Conservation (phyloP, 1,284 basidiomycete species). For the Sanghuangporus weigelae region DNA sequence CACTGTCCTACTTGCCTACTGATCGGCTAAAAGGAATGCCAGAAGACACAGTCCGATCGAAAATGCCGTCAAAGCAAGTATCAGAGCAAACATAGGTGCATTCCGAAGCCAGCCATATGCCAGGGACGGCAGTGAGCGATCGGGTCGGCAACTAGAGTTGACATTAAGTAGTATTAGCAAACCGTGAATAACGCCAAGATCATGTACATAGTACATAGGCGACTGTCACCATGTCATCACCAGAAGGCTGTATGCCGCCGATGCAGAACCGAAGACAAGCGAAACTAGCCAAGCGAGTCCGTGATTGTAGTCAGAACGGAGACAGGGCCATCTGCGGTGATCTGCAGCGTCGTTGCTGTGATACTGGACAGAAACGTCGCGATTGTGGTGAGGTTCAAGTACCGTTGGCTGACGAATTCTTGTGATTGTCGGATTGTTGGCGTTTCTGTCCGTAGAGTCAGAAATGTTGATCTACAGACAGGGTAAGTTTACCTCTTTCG, state of each 20-base stretch:
- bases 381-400: conserved; percentile 7
- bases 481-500: not conserved
- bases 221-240: conserved; percentile 10
- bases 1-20: not conserved
- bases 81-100: not conserved
- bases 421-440: not conserved
- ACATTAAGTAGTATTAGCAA: not conserved
- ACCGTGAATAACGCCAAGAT: not conserved
- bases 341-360: conserved; percentile 11
- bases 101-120: not conserved
- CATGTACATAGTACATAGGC: not conserved
- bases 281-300: conserved; percentile 5
- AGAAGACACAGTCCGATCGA: not conserved
- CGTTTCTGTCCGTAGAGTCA: not conserved
- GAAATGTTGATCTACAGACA: not conserved
- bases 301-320: not conserved
- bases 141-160: not conserved
- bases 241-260: conserved; percentile 3
- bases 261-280: conserved; percentile 5
- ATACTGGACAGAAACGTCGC: conserved; percentile 9
- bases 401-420: not conserved
- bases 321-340: not conserved
- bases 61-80: not conserved
- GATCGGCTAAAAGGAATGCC: not conserved
- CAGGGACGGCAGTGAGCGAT: not conserved